These are phyloP conservation scores for Fusarium solani-melongenae DNA, from an alignment of 2,329 filamentous ascomycete species.

Conservation along the genomic window DNA sequence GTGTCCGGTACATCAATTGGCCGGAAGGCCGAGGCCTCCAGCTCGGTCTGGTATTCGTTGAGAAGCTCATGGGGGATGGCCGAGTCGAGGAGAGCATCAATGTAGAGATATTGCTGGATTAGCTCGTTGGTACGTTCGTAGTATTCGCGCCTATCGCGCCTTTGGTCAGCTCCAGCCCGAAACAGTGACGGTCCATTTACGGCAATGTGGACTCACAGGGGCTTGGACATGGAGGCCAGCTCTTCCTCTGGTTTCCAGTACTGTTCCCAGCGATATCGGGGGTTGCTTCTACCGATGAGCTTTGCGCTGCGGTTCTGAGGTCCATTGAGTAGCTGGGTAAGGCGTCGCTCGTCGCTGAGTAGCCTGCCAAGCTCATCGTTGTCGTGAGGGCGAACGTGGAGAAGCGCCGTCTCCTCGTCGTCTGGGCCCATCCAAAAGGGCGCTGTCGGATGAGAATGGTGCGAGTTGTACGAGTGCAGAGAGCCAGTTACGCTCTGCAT, in stretches of 20 bases:
- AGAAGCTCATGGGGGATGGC: constrained; percentile 92
- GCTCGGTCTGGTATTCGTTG: constrained; percentile 81
- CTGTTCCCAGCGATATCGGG: constrained; percentile 84
- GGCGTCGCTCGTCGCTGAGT: constrained; percentile 66
- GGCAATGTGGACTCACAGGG: constrained; percentile 61
- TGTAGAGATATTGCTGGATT: constrained; percentile 92
- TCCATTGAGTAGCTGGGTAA: constrained; percentile 70
- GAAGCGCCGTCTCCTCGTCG: constrained; percentile 48
- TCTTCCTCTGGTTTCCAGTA: constrained; percentile 88
- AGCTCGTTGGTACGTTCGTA: constrained; percentile 91
- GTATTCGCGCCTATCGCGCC: constrained; percentile 72
- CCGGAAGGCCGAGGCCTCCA: constrained; percentile 65
- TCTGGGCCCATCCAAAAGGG: constrained; percentile 42
- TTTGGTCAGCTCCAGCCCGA: constrained; percentile 9
- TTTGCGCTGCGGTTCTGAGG: constrained; percentile 84
- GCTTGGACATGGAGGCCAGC: constrained; percentile 75
- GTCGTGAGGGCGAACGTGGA: constrained; percentile 42
- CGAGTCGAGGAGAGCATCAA: constrained; percentile 89
- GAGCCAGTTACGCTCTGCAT: constrained; percentile 45
- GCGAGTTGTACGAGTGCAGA: constrained; percentile 25
- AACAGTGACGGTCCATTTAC: neutral
- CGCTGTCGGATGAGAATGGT: constrained; percentile 12
- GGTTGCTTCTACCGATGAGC: constrained; percentile 89
- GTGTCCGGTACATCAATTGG: constrained; percentile 74
- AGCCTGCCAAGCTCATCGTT: constrained; percentile 59